These are phyloP conservation scores for Metroxylon sagu DNA, from an alignment of 176 grass and related monocot species.

Conservation along the genomic window DNA sequence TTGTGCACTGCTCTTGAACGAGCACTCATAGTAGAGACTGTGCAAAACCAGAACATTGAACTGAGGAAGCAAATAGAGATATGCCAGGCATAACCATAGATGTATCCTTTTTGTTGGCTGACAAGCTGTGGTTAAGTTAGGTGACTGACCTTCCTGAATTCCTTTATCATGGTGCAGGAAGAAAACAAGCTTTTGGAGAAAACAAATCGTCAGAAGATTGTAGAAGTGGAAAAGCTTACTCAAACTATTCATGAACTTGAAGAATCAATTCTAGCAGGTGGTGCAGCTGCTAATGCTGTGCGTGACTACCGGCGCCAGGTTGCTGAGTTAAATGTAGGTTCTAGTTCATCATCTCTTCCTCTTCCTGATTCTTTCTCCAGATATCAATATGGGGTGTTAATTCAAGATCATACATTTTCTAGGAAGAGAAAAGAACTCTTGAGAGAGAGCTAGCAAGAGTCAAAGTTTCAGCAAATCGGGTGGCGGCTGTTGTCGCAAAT, in stretches of 20 bases:
- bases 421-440: slow-evolving; percentile 88
- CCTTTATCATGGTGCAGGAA: slow-evolving; percentile 30
- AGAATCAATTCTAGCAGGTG: slow-evolving; percentile 55
- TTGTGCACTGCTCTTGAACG: slow-evolving; percentile 63
- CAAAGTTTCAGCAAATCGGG: slow-evolving; percentile 69
- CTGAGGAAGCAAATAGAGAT: slow-evolving; percentile 76
- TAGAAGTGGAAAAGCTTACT: slow-evolving; percentile 78
- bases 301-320: slow-evolving; percentile 52
- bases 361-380: no score
- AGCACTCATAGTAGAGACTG: slow-evolving; percentile 71
- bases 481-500: slow-evolving; percentile 45
- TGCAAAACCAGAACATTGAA: slow-evolving; percentile 87
- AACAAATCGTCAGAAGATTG: slow-evolving; percentile 53
- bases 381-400: no score
- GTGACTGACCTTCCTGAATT: no score
- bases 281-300: slow-evolving; percentile 42
- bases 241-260: slow-evolving; percentile 68
- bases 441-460: slow-evolving; percentile 74
- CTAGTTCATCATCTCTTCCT: neutral
- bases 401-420: neutral
- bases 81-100: slow-evolving; percentile 43
- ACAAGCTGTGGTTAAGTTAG: no score
- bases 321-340: slow-evolving; percentile 50
- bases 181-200: slow-evolving; percentile 86
- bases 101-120: no score